Base-by-base conservation (phyloP, 1,139 yeast species). In the Geotrichum aggregatum region DNA sequence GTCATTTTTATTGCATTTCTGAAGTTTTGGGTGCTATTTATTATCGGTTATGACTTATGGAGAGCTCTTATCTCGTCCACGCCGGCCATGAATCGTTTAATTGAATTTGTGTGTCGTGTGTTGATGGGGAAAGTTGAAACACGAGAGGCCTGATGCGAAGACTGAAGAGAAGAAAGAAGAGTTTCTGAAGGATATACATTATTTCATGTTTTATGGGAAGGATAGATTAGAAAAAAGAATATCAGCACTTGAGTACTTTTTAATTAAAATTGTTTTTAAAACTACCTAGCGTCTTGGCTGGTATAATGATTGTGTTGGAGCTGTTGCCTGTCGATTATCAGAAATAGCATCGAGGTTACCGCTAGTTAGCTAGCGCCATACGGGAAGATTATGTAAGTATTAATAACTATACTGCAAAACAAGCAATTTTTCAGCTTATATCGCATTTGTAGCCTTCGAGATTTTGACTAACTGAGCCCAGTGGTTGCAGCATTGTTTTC, bases 81-180 rank as follows among this genome's bases (percentile, higher is more conserved):
- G 13, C 22, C 2, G 22, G 7, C 22, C n/a, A 36, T 36, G 41
- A 36, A 36, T 18, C 41, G 19, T 36, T 36, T 3, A 21, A 18
- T 36, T 36, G 41, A 36, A n/a, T 19, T 36, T 36, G 41, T 36
- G 19, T 26, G n/a, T 4, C 39, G 19, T 26, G 47, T 8, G 22
- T 26, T 35, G 8, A 21, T 26, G 18, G 47, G 24, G 14, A 16
- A n/a, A 43, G 28, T 43, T 43, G 38, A 43, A 33, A 19, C 16
- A 22, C 14, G 36, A 18, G 36, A 42, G 36, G 22, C 24, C 24
- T 40, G 7, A 11, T 40, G 19, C 24, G 33, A n/a, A 18, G n/a
- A 22, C 14, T 2, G 44, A 40, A 24, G 44, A 30, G 18, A n/a
- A 16, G 31, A 43, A 21, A 16, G 18, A 36, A 36, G 18, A 21